Percentiles rank a stretch among this genome's conserved stretches.
phyloP scores from a whole-genome alignment of 805 yeast species.

The Saturnispora quitensis region DNA sequence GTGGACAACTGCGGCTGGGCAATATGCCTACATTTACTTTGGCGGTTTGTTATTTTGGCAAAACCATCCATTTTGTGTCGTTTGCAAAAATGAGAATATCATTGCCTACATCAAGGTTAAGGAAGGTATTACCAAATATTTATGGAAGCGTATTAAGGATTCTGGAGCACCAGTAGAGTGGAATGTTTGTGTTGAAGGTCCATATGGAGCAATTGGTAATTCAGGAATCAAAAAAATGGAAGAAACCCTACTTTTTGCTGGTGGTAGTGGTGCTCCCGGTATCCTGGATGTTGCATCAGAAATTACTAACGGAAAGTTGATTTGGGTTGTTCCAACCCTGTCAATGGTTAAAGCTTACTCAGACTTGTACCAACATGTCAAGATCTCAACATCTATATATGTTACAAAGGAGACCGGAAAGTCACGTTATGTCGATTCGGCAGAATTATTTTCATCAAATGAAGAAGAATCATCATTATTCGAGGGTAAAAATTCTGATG shows the following conservation, averaged over 20 bases:
- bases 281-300: slow-evolving; percentile 31
- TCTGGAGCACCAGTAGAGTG: slow-evolving; percentile 8
- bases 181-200: slow-evolving; percentile 49
- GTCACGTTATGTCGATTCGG: neutral
- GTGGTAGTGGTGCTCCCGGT: slow-evolving; percentile 69
- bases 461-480: neutral
- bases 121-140: slow-evolving; percentile 42
- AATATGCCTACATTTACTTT: slow-evolving; percentile 49
- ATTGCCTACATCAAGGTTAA: slow-evolving; percentile 38
- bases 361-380: slow-evolving; percentile 20
- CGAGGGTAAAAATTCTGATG: neutral
- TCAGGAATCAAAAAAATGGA: slow-evolving; percentile 40
- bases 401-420: slow-evolving; percentile 27
- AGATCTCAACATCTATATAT: slow-evolving; percentile 27
- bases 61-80: slow-evolving; percentile 61
- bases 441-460: neutral
- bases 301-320: slow-evolving; percentile 32
- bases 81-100: slow-evolving; percentile 31
- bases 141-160: slow-evolving; percentile 26
- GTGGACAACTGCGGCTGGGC: slow-evolving; percentile 47
- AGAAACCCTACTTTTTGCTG: slow-evolving; percentile 48
- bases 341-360: slow-evolving; percentile 37
- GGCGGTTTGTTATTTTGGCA: slow-evolving; percentile 50
- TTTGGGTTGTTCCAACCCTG: slow-evolving; percentile 52
- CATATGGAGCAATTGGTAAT: slow-evolving; percentile 44